Percentiles rank a stretch among this genome's conserved stretches.
Conservation (phyloP, 257 asterid species). For the Ilex aquifolium region DNA sequence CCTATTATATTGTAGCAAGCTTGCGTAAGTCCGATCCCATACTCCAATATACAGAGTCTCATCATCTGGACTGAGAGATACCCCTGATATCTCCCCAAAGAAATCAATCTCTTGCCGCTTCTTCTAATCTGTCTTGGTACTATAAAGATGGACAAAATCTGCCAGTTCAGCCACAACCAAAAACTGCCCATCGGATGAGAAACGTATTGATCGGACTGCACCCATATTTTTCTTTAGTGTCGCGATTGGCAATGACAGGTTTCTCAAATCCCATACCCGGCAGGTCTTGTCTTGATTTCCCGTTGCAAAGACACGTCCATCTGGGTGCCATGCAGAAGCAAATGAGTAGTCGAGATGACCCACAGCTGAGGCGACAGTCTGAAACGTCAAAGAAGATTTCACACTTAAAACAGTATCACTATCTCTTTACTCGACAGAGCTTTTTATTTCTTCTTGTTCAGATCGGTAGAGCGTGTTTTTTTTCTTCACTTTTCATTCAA, state of each 20-base stretch:
- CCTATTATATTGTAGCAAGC: slow-evolving; percentile 59
- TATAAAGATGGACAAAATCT: slow-evolving; percentile 65
- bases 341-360: slow-evolving; percentile 76
- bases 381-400: slow-evolving; percentile 10
- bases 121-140: slow-evolving; percentile 33
- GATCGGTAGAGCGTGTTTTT: too few relatives aligned
- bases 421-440: too few relatives aligned
- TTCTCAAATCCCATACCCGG: slow-evolving; percentile 67
- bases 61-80: slow-evolving; percentile 58
- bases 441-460: too few relatives aligned
- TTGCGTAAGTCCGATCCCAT: slow-evolving; percentile 73
- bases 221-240: slow-evolving; percentile 60
- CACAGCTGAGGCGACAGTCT: slow-evolving; percentile 44
- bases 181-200: slow-evolving; percentile 62
- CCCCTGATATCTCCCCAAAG: slow-evolving; percentile 78
- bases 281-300: slow-evolving; percentile 83
- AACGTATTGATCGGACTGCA: slow-evolving; percentile 57
- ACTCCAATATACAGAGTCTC: slow-evolving; percentile 59
- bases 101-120: slow-evolving; percentile 62
- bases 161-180: slow-evolving; percentile 70
- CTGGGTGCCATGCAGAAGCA: slow-evolving; percentile 77
- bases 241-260: slow-evolving; percentile 34
- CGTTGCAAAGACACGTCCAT: slow-evolving; percentile 53
- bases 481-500: too few relatives aligned
- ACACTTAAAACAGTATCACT: neutral